Evolutionary conservation across 148 eudicot species (phyloP), one percentile per base, ranked within the genome.

Genomic region (Heliosperma pusillum): DNA sequence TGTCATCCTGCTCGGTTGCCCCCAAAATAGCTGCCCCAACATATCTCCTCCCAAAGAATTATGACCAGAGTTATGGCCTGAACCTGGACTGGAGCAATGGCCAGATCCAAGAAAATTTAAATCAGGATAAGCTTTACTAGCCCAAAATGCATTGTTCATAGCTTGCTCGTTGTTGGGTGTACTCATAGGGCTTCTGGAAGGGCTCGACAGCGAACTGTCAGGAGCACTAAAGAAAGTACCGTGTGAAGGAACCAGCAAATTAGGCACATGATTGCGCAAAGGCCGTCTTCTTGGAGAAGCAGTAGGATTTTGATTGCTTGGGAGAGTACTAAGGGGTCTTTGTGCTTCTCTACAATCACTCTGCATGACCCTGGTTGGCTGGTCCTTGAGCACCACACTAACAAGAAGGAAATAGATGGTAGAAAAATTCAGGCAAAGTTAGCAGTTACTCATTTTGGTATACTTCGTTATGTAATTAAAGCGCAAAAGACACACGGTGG

Each of bases 11-110:
- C 97, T 90, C 33, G 92, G 99, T 81, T 89, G 99, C 76, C 87
- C 97, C 97, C 97, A 92, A 85, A 92, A 88, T 65, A 90, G 70
- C 74, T 89, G 94, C 10, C 94, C 94, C 9, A 84, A 83, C 81
- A 90, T 83, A 71, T 95, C 98, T 42, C 96, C 98, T 60, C 98
- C 98, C 89, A 95, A 83, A 69, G 99, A 95, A 80, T 95, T 90
- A 57, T 95, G 96, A 42, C 97, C 97, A 73, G 99, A 95, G 80
- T 91, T 95, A 60, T 92, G 92, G 57, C 96, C 99, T 17, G 99
- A 95, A 22, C 96, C 99, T 16, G 99, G 99, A 82, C 98, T 95
- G 30, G 99, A 95, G 90, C 97, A 92, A 50, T 92, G 96, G 56
- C 97, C 96, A 68, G 99, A 95, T 69, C 99, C 96, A 78, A 90